Base-by-base conservation (phyloP, 2,329 filamentous ascomycete species). In the Aspergillus niger region DNA sequence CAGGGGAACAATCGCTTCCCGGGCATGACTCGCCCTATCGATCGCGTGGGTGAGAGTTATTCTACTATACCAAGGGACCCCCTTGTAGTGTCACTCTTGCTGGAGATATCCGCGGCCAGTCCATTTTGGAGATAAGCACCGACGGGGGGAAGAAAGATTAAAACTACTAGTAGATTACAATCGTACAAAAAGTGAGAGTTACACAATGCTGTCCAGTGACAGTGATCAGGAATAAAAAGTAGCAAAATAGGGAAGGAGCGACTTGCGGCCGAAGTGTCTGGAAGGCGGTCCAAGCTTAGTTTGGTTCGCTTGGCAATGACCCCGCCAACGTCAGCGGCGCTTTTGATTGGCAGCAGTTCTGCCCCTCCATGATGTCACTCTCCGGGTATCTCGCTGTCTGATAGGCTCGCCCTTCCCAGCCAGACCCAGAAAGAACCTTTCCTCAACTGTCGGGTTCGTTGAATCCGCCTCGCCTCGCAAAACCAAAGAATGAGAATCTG, bases 311-410 rank as follows among this genome's bases (percentile, higher is more conserved):
- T 62, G 62, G 60, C 60, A 61, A 17, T 17, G 13, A 20, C 51
- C 52, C 59, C 59, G 51, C 55, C 44, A 55, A 63, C 62, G 62
- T 64, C 62, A 64, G 60, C 60, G 60, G 62, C 60, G 54, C 43
- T 20, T 55, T 57, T 48, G 51, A 64, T 64, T 64, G 60, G 62
- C 60, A 58, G 57, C 48, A 32, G 39, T 8, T 2, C 30, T 2
- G 30, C 32, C 55, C 57, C 60, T 20, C 57, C 13, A 39, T 62
- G 60, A 64, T 62, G 60, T 64, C 62, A 64, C 53, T 22, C 11
- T 2, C 3, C 0, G 11, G 13, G 11, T 10, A 13, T 13, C 6
- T 4, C 8, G 8, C 44, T 41, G 3, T 36, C 38, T 59, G 44
- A 62, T 61, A 52, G 52, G 55, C 26, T 20, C 53, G 22, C 39